Percentiles rank a stretch among this genome's conserved stretches.
phyloP scores from a whole-genome alignment of 2,329 filamentous ascomycete genomes.

The Celoporthe dispersa region DNA sequence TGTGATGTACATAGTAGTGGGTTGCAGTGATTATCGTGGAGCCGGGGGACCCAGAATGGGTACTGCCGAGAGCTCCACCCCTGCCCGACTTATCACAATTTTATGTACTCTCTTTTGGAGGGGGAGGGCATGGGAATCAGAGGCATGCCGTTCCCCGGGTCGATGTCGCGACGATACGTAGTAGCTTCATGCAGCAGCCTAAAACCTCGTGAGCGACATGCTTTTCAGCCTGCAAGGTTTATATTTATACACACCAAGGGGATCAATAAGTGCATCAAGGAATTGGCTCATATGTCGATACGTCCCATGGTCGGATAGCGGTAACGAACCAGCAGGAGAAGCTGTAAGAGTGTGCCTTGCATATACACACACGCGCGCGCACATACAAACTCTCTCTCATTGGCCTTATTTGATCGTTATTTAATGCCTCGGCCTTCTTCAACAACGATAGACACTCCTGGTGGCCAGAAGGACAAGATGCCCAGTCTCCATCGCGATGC shows the following conservation, averaged over 20 bases:
- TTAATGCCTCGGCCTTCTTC: neutral
- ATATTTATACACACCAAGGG: no score
- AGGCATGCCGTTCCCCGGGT: neutral
- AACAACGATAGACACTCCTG: neutral
- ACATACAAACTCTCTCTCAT: no score
- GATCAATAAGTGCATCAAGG: no score
- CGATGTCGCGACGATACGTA: neutral
- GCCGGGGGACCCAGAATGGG: neutral
- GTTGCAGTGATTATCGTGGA: neutral
- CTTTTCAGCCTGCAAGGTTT: neutral
- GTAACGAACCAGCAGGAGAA: no score
- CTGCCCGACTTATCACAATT: constrained; percentile 13
- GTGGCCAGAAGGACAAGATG: neutral
- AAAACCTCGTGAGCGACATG: neutral
- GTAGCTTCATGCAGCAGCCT: constrained; percentile 5
- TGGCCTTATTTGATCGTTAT: no score
- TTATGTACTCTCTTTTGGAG: neutral
- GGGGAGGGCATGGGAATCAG: neutral
- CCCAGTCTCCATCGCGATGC: neutral
- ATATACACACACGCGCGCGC: no score
- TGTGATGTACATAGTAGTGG: neutral
- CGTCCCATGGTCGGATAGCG: no score
- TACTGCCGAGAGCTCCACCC: constrained; percentile 24
- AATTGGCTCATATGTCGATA: no score
- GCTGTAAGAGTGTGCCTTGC: no score